phyloP scores from a whole-genome alignment of 139 green algal genomes.

The Chlorella sp. region DNA sequence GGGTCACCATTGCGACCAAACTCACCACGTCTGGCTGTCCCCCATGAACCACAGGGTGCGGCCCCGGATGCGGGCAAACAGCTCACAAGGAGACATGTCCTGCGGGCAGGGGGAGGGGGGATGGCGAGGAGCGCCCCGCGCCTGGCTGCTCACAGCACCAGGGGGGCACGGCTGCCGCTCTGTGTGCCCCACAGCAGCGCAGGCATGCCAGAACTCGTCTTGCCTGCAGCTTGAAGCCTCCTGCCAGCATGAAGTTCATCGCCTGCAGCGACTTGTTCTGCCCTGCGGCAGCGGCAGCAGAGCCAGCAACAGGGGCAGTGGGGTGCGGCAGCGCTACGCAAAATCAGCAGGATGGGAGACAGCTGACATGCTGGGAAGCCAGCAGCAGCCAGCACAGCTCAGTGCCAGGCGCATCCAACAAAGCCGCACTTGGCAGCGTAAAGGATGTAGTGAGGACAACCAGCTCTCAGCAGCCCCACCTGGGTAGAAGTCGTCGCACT shows the following conservation, averaged over 20 bases:
- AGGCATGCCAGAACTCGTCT: no score
- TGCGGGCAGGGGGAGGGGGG: not conserved
- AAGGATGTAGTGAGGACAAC: no score
- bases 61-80: slow-evolving; percentile 45
- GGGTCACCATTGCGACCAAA: no score
- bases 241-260: not conserved
- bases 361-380: no score
- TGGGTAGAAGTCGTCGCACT: no score
- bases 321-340: no score
- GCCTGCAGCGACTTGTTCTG: not conserved
- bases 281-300: not conserved
- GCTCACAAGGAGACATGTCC: slow-evolving; percentile 44
- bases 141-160: not conserved
- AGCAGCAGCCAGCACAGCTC: no score
- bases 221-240: not conserved
- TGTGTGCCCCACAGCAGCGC: not conserved
- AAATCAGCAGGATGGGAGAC: no score
- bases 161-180: not conserved
- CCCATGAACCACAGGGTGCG: slow-evolving; percentile 47
- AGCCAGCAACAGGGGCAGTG: not conserved
- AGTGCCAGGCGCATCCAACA: no score
- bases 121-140: not conserved
- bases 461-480: no score
- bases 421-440: no score
- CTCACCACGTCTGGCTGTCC: slow-evolving; percentile 41